Base-by-base conservation (phyloP, 2,329 filamentous ascomycete species). In the Pestalotiopsis sp. region DNA sequence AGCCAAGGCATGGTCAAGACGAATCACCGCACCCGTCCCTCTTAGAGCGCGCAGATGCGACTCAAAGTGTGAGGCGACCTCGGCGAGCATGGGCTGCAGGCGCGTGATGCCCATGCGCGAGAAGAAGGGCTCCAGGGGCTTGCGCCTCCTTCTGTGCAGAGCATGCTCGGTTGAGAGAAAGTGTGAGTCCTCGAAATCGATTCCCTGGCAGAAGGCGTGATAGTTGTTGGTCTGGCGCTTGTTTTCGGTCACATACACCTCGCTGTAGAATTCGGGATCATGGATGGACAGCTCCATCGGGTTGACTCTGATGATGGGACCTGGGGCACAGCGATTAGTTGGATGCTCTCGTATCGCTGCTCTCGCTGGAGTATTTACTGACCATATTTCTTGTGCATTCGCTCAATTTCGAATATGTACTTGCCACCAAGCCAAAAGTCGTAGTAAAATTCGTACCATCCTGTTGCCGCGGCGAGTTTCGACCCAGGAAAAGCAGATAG, bases 341-440 rank as follows among this genome's bases (percentile, higher is more conserved):
- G 11, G 17, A 14, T 60, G 49, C 39, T 27, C 12, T 60, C n/a
- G 58, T 38, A 52, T 64, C n/a, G 17, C 64, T 11, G 14, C 25
- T 57, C n/a, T 36, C 7, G 7, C 1, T 9, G 31, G 1, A 36
- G 7, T 7, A 9, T 36, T 36, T 36, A 36, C 31, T 36, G 7
- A 71, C 70, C 70, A 31, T 71, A 71, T 70, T 69, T 45, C 14
- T 70, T 55, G 41, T 71, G 68, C 63, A 71, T 67, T 60, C 64
- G 55, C 31, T 61, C 31, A 61, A 61, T 38, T 17, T 61, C 59
- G 31, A 36, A 61, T 2, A 61, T 38, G 31, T 36, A 61, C 31
- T 38, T 13, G 12, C 59, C 59, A n/a, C 31, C 31, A n/a, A 61
- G 59, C 59, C 59, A 61, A 14, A 14, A 61, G 17, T 61, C 25